Evolutionary conservation across 148 eudicot genomes (phyloP).

Genomic region (Arbutus unedo): DNA sequence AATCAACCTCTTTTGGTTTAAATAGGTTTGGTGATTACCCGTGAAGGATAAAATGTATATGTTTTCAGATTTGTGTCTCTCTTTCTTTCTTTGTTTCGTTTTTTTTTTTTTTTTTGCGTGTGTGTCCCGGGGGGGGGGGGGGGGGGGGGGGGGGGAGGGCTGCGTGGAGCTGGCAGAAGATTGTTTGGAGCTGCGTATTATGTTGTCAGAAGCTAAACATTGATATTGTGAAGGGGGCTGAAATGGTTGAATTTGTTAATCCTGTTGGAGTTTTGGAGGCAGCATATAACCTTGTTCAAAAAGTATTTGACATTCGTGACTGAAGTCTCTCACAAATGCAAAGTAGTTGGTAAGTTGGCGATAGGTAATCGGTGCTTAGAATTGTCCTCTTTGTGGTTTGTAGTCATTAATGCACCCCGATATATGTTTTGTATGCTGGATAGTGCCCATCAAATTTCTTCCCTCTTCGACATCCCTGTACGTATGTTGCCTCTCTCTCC

Average conservation of each 20-base stretch:
- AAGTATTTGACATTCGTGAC: not conserved
- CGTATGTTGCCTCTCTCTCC: not conserved
- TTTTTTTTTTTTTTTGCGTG: not conserved
- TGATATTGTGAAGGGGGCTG: conserved; percentile 40
- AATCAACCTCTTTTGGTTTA: not conserved
- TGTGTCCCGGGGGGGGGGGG: too few species aligned
- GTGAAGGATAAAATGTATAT: not conserved
- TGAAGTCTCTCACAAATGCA: not conserved
- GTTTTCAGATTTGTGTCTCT: too few species aligned
- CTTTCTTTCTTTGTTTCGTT: not conserved
- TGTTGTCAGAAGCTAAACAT: too few species aligned
- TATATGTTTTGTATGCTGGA: not conserved
- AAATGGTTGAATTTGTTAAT: too few species aligned
- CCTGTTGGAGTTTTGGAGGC: not conserved
- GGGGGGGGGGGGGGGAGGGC: too few species aligned
- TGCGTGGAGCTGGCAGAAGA: too few species aligned
- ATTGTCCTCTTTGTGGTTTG: not conserved
- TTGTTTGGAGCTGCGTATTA: too few species aligned
- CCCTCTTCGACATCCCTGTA: not conserved
- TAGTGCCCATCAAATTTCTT: not conserved
- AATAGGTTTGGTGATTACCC: not conserved
- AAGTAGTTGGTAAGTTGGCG: too few species aligned
- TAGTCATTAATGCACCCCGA: not conserved
- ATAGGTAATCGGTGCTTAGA: too few species aligned
- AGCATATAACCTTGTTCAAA: conserved; percentile 26